Base-by-base conservation (phyloP, 805 yeast species). In the Wickerhamiella cacticola region DNA sequence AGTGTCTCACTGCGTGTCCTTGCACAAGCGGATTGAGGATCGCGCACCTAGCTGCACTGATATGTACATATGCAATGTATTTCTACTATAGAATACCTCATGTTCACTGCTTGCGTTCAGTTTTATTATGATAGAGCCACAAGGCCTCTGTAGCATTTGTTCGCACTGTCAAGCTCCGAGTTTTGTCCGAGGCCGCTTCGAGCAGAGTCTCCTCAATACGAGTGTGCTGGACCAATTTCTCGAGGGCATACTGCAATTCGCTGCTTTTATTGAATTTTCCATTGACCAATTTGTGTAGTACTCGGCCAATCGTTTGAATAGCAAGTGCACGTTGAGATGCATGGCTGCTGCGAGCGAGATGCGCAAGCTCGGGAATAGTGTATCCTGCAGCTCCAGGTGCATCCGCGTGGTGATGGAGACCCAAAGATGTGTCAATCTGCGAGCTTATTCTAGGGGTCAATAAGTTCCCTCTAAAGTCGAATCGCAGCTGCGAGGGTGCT, bases 371-470 rank as follows among this genome's bases (percentile, higher is more conserved):
- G 0, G 76, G 69, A 21, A 92, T 61, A 0, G 96, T 88, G 62
- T 92, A 92, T 0, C 99, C 99, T 0, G 97, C 95, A 46, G 88
- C 69, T 40, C 79, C 78, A 0, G 97, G 96, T 42, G 81, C 78
- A 9, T 81, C 85, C 0, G 96, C 74, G 63, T 92, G 99, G 61
- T 92, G 97, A 58, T 86, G 96, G 22, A 92, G 71, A 0, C 95
- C 98, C 34, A 73, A 60, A 34, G 70, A 67, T 0, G 80, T 70
- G 2, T 82, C 77, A 5, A 75, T 63, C 21, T 63, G 63, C 1
- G 65, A 62, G 25, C 77, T 68, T 44, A 76, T 70, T 0, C 69
- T 63, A 5, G 82, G 80, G 5, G 79, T 69, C 3, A 92, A 69
- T 51, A 92, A 62, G 55, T 83, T 70, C 9, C 96, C 98, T 45